Conservation (phyloP, 306 rosid species). For the Lathyrus oleraceus region DNA sequence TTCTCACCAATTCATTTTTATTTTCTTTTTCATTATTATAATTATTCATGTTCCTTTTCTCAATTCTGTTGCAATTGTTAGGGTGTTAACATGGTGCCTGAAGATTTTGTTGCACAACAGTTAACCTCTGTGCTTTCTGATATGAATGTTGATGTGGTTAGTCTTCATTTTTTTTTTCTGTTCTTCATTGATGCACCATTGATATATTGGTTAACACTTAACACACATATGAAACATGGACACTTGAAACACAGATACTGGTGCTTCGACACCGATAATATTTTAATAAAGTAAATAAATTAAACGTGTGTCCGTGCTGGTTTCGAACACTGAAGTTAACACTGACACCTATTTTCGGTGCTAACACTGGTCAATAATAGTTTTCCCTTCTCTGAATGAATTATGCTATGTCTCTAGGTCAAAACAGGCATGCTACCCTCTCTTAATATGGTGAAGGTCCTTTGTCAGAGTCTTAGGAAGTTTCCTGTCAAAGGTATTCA, state of each 20-base stretch:
- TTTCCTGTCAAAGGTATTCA: constrained; percentile 78
- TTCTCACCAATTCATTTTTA: not conserved
- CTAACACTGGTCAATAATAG: constrained; percentile 14
- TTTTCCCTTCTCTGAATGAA: constrained; percentile 20
- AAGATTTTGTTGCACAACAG: constrained; percentile 76
- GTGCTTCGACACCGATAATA: no score
- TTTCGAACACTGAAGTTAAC: no score
- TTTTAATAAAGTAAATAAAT: no score
- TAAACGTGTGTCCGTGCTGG: no score
- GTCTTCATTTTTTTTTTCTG: constrained; percentile 23
- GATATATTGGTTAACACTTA: not conserved
- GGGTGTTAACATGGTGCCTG: constrained; percentile 65
- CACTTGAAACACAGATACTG: no score
- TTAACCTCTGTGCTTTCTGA: constrained; percentile 81
- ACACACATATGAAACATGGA: no score
- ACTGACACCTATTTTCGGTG: not conserved
- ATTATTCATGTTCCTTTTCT: constrained; percentile 7
- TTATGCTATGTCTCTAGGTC: constrained; percentile 53
- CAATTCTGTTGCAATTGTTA: constrained; percentile 36
- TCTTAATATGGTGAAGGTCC: constrained; percentile 56
- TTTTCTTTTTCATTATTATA: not conserved
- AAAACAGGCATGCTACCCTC: constrained; percentile 96
- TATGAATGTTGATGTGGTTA: constrained; percentile 93
- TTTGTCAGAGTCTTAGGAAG: constrained; percentile 59
- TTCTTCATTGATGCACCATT: constrained; percentile 17